Evolutionary conservation across 495 filamentous ascomycete genomes (phyloP).

Genomic region (Penicillium roqueforti): DNA sequence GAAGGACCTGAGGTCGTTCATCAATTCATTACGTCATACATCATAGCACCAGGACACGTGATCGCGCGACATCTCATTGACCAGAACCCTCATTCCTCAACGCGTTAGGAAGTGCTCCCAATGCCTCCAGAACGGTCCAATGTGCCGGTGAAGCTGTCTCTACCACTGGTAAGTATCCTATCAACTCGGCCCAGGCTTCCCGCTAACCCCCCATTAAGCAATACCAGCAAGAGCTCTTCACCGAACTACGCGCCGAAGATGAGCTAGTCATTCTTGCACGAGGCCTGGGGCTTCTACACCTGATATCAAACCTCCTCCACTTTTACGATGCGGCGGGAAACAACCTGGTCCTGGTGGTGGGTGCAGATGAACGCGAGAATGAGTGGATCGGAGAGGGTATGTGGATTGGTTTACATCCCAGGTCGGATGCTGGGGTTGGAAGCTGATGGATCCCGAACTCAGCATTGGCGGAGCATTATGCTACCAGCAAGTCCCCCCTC

Average conservation of each 20-base stretch:
- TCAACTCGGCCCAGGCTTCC: constrained; percentile 17
- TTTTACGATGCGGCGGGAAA: constrained; percentile 94
- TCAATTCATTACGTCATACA: constrained; percentile 32
- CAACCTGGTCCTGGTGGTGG: constrained; percentile 83
- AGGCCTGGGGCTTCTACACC: constrained; percentile 82
- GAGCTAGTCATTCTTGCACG: constrained; percentile 87
- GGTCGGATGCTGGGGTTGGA: neutral
- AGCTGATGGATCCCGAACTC: constrained; percentile 7
- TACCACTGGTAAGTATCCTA: constrained; percentile 66
- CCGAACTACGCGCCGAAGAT: constrained; percentile 85
- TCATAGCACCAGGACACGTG: constrained; percentile 40
- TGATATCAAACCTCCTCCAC: constrained; percentile 91
- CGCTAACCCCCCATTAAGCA: constrained; percentile 40
- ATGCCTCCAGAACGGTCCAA: constrained; percentile 57
- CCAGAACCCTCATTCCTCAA: constrained; percentile 1
- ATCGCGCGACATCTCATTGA: constrained; percentile 18
- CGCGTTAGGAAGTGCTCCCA: constrained; percentile 36
- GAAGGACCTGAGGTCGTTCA: too few species aligned
- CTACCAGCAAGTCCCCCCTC: constrained; percentile 69
- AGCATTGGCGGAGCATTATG: constrained; percentile 90
- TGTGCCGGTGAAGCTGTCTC: constrained; percentile 81
- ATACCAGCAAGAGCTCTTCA: constrained; percentile 89
- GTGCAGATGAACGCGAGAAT: constrained; percentile 92
- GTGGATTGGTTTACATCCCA: constrained; percentile 1
- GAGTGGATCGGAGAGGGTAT: constrained; percentile 81